Evolutionary conservation across 352 stramenopile species (phyloP).

Genomic region (Peronospora belbahrii): DNA sequence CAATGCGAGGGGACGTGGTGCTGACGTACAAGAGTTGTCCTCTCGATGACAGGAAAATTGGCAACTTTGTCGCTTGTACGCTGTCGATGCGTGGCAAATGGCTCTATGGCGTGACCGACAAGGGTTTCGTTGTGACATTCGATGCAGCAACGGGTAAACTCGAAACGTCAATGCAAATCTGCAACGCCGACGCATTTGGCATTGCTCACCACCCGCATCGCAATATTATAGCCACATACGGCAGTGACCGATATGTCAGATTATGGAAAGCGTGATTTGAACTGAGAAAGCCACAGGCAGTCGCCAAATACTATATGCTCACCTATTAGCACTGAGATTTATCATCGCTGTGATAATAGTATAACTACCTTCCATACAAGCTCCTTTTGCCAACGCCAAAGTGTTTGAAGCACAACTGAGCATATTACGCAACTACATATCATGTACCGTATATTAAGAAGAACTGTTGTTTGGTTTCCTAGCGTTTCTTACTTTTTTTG

Average conservation of each 20-base stretch:
- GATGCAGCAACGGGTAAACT: constrained; percentile 40
- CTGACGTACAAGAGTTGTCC: constrained; percentile 60
- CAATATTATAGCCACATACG: constrained; percentile 86
- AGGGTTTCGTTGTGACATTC: constrained; percentile 77
- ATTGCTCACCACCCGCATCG: constrained; percentile 82
- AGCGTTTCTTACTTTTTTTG: constrained; percentile 36
- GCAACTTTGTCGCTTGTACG: constrained; percentile 84
- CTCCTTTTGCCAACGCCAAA: too few relatives aligned
- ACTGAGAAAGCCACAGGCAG: too few relatives aligned
- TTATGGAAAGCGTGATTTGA: constrained; percentile 78
- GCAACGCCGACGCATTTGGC: constrained; percentile 69
- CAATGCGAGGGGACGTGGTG: constrained; percentile 52
- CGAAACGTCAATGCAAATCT: constrained; percentile 77
- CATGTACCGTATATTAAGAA: constrained; percentile 4
- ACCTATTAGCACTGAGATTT: too few relatives aligned
- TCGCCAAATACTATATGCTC: too few relatives aligned
- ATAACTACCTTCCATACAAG: too few relatives aligned
- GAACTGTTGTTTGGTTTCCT: constrained; percentile 17
- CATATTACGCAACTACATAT: constrained; percentile 1
- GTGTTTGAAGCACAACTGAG: background rate
- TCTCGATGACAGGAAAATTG: constrained; percentile 49
- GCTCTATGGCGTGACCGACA: constrained; percentile 84
- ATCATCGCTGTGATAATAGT: background rate
- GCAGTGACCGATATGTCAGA: constrained; percentile 75
- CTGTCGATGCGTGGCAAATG: constrained; percentile 78